Base-by-base conservation (phyloP, 164 flowering plant genomes). In the Saururus chinensis region DNA sequence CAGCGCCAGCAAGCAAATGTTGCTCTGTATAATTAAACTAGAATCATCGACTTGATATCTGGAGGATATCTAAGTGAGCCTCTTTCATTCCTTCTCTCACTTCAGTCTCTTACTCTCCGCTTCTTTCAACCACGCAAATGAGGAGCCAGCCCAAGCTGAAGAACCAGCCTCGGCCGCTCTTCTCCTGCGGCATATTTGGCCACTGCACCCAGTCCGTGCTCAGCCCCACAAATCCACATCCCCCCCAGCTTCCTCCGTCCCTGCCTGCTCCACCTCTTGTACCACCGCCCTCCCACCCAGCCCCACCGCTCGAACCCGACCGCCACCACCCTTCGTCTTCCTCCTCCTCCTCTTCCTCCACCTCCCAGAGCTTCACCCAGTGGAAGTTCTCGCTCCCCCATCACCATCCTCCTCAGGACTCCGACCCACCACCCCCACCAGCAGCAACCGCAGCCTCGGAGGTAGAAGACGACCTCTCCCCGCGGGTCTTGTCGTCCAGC, bases 351-450 rank as follows among this genome's bases (percentile, higher is more conserved):
- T 85, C 93, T 19, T 84, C 96, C 19, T 77, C 87, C 57, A 74
- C 97, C 35, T 88, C 93, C 51, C 96, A 90, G 56, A 88, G 96
- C 80, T 92, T 92, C 81, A 88, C 98, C 2, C 96, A 84, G 26
- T 92, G 96, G 98, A 71, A 74, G 1, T 84, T 92, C 70, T 87
- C 82, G 82, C 35, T 62, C 56, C 54, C 66, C 56, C 37, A 30
- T n/a, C 68, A 17, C 41, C 56, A 8, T 5, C 5, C 60, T 40
- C 68, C 70, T 64, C 77, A 61, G 17, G 60, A 40, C 48, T 73
- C 73, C 37, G 37, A 1, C 59, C 51, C 53, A 9, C 67, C 41
- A 25, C 62, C 17, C 56, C 62, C 24, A 35, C 63, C 48, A 20
- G 41, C 57, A 7, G 14, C n/a, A 4, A 54, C 66, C 68, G 45